Base-by-base conservation (phyloP, 345 rosid species). In the Angophora floribunda region DNA sequence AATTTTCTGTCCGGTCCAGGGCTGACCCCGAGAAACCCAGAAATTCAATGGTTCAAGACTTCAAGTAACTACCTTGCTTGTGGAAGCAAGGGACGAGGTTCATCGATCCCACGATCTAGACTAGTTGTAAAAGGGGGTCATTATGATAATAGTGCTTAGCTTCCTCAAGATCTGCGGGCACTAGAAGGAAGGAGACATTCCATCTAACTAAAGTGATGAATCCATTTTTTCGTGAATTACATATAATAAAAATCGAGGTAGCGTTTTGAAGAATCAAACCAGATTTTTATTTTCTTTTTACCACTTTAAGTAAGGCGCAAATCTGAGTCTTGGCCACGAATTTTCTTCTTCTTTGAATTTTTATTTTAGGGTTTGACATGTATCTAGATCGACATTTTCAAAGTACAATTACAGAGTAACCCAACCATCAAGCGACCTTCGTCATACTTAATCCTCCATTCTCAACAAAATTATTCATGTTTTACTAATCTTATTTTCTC, bases 391-490 rank as follows among this genome's bases (percentile, higher is more conserved):
- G 45, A 67, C 80, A 32, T 32, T 32, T 16, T 67, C 79, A 32
- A 0, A 0, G 79, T 5, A 32, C 15, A 9, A 15, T 32, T 67
- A 3, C 4, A 2, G 0, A 4, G 22, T 30, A 32, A 36, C 80
- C 47, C 13, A 70, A 7, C 82, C 26, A 70, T 36, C 47, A 19
- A 70, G 26, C 82, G 36, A 36, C 82, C 82, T 70, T 36, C 45
- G 26, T 70, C 47, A 36, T 36, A 36, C 82, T 21, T 32, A 32
- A 70, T 36, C 82, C 82, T 19, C 82, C 47, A 26, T 36, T 70
- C 82, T 9, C 17, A 70, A 70, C 19, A 17, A 70, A 70, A 36
- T 36, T 9, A 17, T 70, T 1, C 36, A 2, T 36, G 80, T 70
- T 36, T 17, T 9, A 36, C 82, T 36, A 17, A 9, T 36, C 26